Base-by-base conservation (phyloP, 305 asterid species). In the Solanum hybrid region DNA sequence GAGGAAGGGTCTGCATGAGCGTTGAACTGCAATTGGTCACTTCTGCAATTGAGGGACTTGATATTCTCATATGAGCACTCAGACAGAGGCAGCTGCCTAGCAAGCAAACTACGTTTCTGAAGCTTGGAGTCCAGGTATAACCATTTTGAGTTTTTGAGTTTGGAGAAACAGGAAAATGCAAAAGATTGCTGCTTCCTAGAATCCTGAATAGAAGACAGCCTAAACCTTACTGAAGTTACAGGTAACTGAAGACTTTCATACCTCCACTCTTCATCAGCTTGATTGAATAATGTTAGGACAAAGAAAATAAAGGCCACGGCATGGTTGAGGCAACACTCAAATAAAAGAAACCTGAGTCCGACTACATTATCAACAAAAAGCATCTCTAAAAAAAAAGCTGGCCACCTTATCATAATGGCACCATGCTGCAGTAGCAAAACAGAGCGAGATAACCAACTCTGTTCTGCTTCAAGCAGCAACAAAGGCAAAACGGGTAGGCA, bases 31-130 rank as follows among this genome's bases (percentile, higher is more conserved):
- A 91, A 89, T 89, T 35, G 92, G 89, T 78, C 42, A 73, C 89
- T 92, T 88, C 92, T 91, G 60, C 89, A 91, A 90, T 94, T 97
- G 89, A 96, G 92, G 78, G 94, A 91, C 94, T 92, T 96, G 89
- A 98, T 93, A 91, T 96, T 97, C 79, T 93, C 97, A 92, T 93
- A 93, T 15, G 98, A 95, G 94, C 99, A 98, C 87, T 96, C 99
- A 27, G 99, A 92, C 89, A 95, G 91, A 81, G 98, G 92, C 42
- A 97, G 92, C 90, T 92, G 93, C 91, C 93, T 95, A 40, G 93
- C 78, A 90, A 95, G 95, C 87, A 89, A 92, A 91, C 96, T 97
- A 88, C 91, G 95, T 38, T 89, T 92, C 93, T 93, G 95, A 82
- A 98, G 94, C 93, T 92, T 90, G 75, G 95, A 91, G 87, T 97